Base-by-base conservation (phyloP, 345 rosid species). In the Raphanus sativus region DNA sequence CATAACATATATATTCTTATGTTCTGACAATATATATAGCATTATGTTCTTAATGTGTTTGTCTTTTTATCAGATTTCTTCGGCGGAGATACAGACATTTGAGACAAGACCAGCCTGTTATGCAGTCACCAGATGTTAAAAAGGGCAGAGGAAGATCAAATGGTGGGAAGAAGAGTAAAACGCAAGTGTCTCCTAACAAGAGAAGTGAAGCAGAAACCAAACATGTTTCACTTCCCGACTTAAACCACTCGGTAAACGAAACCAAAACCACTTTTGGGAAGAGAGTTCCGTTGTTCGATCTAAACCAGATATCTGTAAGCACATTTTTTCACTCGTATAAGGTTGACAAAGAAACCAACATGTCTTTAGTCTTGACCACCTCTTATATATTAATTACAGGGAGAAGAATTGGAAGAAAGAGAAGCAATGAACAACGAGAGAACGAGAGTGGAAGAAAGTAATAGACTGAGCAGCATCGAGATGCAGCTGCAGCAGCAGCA, bases 271-370 rank as follows among this genome's bases (percentile, higher is more conserved):
- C 69, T 12, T 66, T 52, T 15, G 71, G 69, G 60, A 85, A 80
- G 76, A 80, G n/a, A 42, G 77, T 86, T 76, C 93, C 89, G 5
- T 59, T 79, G 78, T 92, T 94, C 28, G 98, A 94, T 86, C 86
- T 94, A 55, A 94, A 94, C 80, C 89, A 92, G 81, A 87, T 92
- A 56, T 92, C 95, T 87, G 98, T 94, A 87, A 80, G 79, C 26
- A 48, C 17, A 48, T 4, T 7, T 13, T 28, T 48, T 13, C 54
- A 36, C 45, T 52, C 61, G 64, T 21, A 16, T 5, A 15, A 9
- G 4, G 4, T 40, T 2, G 3, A 3, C 13, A 34, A 45, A 62
- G 10, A 16, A 52, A 75, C 36, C 26, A 75, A 58, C 48, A 11
- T 54, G 59, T 62, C 6, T 25, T 52, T 55, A 28, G n/a, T 30